phyloP scores from a whole-genome alignment of 495 filamentous ascomycete genomes.

The Penicillium canariense region DNA sequence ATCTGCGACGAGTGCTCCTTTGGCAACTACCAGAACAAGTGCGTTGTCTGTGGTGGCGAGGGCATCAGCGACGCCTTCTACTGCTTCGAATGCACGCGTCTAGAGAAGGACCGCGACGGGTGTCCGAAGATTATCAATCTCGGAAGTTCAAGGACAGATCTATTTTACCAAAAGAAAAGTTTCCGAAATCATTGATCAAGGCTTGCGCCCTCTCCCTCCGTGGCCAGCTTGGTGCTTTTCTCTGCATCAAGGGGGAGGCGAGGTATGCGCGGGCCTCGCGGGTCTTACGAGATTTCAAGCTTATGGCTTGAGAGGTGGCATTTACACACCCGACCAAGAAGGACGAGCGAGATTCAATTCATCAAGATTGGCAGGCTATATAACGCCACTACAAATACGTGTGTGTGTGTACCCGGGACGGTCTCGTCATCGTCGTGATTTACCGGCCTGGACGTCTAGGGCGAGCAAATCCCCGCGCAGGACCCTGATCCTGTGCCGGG shows the following conservation, averaged over 20 bases:
- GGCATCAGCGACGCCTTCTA: slow-evolving; percentile 99
- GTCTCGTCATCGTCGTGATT: slow-evolving; percentile 12
- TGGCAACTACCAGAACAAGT: slow-evolving; percentile 99
- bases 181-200: slow-evolving; percentile 62
- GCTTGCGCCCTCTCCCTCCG: slow-evolving; percentile 2
- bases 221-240: slow-evolving; percentile 18
- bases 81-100: slow-evolving; percentile 96
- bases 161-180: slow-evolving; percentile 83
- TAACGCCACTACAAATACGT: slow-evolving; percentile 5
- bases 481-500: slow-evolving; percentile 59
- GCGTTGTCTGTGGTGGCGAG: slow-evolving; percentile 97
- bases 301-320: not conserved
- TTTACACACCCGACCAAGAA: not conserved
- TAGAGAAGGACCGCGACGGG: slow-evolving; percentile 96
- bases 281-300: slow-evolving; percentile 2
- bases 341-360: not conserved
- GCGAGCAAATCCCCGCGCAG: slow-evolving; percentile 72
- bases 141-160: slow-evolving; percentile 90
- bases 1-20: slow-evolving; percentile 99
- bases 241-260: not conserved
- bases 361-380: slow-evolving; percentile 8
- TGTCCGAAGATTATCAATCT: slow-evolving; percentile 99
- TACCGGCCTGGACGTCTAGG: slow-evolving; percentile 82
- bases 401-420: not conserved
- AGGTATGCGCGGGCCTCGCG: slow-evolving; percentile 1